phyloP scores from a whole-genome alignment of 768 basidiomycete genomes.

The Collybia nuda region DNA sequence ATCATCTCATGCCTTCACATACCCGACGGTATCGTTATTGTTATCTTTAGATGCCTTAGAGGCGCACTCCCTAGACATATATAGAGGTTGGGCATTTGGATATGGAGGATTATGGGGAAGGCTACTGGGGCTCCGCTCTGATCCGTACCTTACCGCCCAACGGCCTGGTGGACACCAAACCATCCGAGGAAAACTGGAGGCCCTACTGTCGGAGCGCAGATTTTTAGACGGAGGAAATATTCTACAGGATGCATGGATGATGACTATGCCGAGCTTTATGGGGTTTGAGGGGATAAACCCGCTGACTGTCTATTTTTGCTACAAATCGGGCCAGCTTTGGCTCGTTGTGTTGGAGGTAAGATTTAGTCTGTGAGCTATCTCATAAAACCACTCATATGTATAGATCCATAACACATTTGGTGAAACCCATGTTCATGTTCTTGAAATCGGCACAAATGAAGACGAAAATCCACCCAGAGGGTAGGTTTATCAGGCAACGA shows the following conservation, averaged over 20 bases:
- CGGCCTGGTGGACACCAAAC: constrained; percentile 11
- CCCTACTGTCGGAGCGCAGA: constrained; percentile 30
- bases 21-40: constrained; percentile 55
- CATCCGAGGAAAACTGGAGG: constrained; percentile 41
- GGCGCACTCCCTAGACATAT: constrained; percentile 41
- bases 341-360: constrained; percentile 58
- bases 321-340: constrained; percentile 36
- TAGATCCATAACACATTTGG: constrained; percentile 77
- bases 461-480: constrained; percentile 31
- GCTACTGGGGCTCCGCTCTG: constrained; percentile 45
- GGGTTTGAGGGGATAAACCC: constrained; percentile 75
- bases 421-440: constrained; percentile 61
- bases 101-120: constrained; percentile 47
- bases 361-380: background rate
- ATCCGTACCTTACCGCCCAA: constrained; percentile 40
- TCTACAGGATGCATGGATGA: constrained; percentile 62
- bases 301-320: constrained; percentile 67
- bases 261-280: constrained; percentile 70
- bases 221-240: constrained; percentile 12
- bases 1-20: constrained; percentile 56
- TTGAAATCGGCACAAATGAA: constrained; percentile 45
- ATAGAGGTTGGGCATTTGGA: constrained; percentile 50
- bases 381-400: background rate
- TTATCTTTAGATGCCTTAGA: constrained; percentile 60
- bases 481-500: constrained; percentile 20